Evolutionary conservation across 2,329 filamentous ascomycete genomes (phyloP).

Genomic region (Colletotrichum sp.): DNA sequence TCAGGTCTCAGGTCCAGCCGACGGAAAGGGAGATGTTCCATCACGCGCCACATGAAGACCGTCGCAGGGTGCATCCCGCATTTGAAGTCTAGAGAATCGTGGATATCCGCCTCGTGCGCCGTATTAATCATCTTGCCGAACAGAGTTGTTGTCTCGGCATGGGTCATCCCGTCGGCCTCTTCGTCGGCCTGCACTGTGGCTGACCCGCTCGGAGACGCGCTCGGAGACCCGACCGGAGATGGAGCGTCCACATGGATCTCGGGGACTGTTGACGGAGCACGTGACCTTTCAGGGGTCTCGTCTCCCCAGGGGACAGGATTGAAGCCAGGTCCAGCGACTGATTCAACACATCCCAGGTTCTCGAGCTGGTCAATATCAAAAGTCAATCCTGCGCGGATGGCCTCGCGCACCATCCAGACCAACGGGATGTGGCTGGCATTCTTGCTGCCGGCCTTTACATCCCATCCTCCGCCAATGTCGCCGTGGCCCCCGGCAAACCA

Average conservation of each 20-base stretch:
- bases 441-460: conserved; percentile 58
- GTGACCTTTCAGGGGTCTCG: neutral
- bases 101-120: conserved; percentile 62
- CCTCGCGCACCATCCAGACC: conserved; percentile 71
- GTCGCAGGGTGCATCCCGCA: conserved; percentile 60
- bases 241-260: conserved; percentile 31
- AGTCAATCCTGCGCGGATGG: conserved; percentile 66
- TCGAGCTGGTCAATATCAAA: conserved; percentile 74
- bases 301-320: neutral
- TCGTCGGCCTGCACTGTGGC: neutral
- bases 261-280: conserved; percentile 29
- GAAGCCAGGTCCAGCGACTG: neutral
- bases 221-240: conserved; percentile 14
- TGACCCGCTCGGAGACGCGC: neutral
- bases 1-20: conserved; percentile 78
- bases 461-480: conserved; percentile 82
- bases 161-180: neutral
- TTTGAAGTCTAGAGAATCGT: conserved; percentile 73
- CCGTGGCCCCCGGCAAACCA: conserved; percentile 83
- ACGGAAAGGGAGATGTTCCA: conserved; percentile 84
- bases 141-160: neutral
- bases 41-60: conserved; percentile 74
- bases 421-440: conserved; percentile 72
- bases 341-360: conserved; percentile 66
- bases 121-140: conserved; percentile 66